Evolutionary conservation across 2,329 filamentous ascomycete genomes (phyloP), one percentile per base, ranked within the genome.

Genomic region (Trichoderma breve): DNA sequence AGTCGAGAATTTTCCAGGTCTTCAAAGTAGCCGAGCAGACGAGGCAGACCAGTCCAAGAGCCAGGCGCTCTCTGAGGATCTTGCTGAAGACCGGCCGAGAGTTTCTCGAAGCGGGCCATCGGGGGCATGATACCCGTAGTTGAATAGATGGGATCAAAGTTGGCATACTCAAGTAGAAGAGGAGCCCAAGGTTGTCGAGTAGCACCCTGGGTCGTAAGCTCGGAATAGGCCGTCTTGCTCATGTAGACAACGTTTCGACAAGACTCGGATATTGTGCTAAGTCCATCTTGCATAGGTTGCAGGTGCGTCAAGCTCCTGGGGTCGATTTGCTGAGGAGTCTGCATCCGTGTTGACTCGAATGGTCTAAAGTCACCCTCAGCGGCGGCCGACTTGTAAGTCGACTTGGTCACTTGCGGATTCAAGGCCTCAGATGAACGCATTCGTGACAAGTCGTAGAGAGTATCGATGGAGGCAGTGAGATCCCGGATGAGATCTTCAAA

Each of bases 381-480:
- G 15, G 61, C 26, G 0, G 79, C 75, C 0, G 82, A 79, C 0
- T 80, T 75, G 18, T 79, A 75, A 0, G 82, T 77, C 1, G 77
- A 72, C 77, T 82, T 77, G 74, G 79, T 73, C 72, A 77, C 60
- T 74, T 79, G 65, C 67, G 76, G 72, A 2, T 81, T 78, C 12
- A 80, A 76, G 3, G 81, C 80, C 1, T 81, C 82, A 1, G 85
- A 85, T 0, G 86, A 85, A 24, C 92, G 85, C 15, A 91, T 91
- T 64, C 90, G 84, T 0, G 92, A 94, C 15, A 95, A 84, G 77
- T 94, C 92, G 79, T 93, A 94, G 1, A 95, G 85, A 0, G 91
- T 93, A 80, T 95, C 93, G 79, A 95, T 93, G 2, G 91, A 93
- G 6, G 89, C 88, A 18, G 92, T 94, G 74, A 95, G 83, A 76